Evolutionary conservation across 148 eudicot species (phyloP).

Genomic region (Salicornia ramosissima): DNA sequence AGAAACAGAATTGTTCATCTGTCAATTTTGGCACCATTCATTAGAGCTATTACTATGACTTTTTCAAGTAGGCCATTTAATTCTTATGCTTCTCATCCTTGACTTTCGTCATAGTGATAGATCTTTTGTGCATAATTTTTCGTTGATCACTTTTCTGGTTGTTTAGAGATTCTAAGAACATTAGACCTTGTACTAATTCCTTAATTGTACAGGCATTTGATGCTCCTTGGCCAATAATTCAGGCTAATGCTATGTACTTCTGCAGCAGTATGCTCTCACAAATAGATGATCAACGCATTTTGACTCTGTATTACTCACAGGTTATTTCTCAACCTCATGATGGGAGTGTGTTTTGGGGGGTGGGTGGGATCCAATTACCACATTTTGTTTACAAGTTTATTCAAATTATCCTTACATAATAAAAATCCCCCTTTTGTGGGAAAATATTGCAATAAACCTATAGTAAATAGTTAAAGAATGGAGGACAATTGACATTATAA

Average conservation of each 20-base stretch:
- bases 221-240: constrained; percentile 98
- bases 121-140: background rate
- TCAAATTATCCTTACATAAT: too few species aligned
- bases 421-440: too few species aligned
- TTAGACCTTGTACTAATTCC: constrained; percentile 8
- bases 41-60: background rate
- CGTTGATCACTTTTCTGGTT: background rate
- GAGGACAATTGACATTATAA: too few species aligned
- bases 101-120: background rate
- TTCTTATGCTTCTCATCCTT: background rate
- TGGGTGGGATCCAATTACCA: too few species aligned
- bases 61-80: background rate
- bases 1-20: background rate
- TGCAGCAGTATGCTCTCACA: constrained; percentile 77
- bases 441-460: background rate
- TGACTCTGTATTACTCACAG: constrained; percentile 66
- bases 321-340: constrained; percentile 30
- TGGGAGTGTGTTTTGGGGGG: too few species aligned
- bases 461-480: background rate
- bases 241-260: constrained; percentile 88
- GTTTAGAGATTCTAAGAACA: constrained; percentile 1
- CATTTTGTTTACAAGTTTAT: too few species aligned
- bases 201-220: constrained; percentile 74
- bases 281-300: constrained; percentile 75
- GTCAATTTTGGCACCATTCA: background rate